Percentiles rank a stretch among this genome's conserved stretches.
phyloP scores from a whole-genome alignment of 768 basidiomycete species.

The Infundibulicybe gibba region DNA sequence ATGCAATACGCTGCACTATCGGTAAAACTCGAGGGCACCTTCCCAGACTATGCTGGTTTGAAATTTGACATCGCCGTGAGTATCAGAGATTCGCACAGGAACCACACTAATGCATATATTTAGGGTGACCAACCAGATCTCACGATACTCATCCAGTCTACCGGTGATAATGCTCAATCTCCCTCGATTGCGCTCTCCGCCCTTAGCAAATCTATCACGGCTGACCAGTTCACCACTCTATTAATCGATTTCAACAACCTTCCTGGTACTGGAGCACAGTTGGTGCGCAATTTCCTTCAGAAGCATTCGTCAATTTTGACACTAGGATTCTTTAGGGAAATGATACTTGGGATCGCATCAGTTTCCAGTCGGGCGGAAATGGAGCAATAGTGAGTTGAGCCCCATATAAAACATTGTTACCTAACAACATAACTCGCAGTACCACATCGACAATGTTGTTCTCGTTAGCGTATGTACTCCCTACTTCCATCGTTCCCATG shows the following conservation, averaged over 20 bases:
- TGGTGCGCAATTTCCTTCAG: constrained; percentile 20
- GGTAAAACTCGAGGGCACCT: constrained; percentile 37
- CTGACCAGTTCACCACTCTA: constrained; percentile 38
- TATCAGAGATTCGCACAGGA: constrained; percentile 1
- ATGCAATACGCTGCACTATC: constrained; percentile 41
- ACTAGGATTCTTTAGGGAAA: constrained; percentile 19
- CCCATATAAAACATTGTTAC: not conserved
- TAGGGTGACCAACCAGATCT: constrained; percentile 45
- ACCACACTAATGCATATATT: constrained; percentile 1
- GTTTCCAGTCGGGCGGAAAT: constrained; percentile 40
- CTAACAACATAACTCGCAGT: constrained; percentile 17
- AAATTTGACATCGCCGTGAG: constrained; percentile 48
- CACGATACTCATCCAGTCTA: constrained; percentile 34
- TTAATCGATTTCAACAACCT: constrained; percentile 44
- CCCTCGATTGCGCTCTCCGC: constrained; percentile 38
- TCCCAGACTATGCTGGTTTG: constrained; percentile 42
- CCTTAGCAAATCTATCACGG: constrained; percentile 32
- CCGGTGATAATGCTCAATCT: constrained; percentile 30
- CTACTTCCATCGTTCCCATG: not conserved
- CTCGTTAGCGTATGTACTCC: constrained; percentile 31
- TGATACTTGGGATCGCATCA: constrained; percentile 48
- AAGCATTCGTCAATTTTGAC: not conserved
- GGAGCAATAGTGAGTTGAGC: constrained; percentile 34
- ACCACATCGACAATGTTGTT: constrained; percentile 48
- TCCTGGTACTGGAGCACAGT: constrained; percentile 33